These are phyloP conservation scores for Mycena sp. DNA, from an alignment of 1,284 basidiomycete genomes.

Conservation along the genomic window DNA sequence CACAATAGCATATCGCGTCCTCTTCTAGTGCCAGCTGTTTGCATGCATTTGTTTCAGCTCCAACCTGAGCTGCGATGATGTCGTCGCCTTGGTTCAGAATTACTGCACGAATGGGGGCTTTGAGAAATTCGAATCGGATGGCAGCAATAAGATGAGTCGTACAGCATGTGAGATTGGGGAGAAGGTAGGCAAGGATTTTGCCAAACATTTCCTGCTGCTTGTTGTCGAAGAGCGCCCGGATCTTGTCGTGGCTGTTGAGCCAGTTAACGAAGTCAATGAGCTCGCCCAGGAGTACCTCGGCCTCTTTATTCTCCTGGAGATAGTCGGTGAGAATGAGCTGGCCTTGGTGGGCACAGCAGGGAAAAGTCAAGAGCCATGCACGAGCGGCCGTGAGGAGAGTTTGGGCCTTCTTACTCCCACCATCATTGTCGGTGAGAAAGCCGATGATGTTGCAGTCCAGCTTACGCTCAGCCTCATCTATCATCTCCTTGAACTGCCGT, in stretches of 20 bases:
- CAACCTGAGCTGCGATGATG: too few species aligned
- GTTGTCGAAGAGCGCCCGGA: neutral
- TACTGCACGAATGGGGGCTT: neutral
- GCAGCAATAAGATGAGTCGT: slow-evolving; percentile 16
- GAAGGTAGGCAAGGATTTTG: neutral
- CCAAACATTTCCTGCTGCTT: neutral
- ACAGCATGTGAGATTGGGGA: slow-evolving; percentile 13
- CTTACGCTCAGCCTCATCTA: slow-evolving; percentile 5
- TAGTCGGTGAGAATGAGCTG: too few species aligned
- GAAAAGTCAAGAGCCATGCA: neutral
- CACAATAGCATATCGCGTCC: neutral
- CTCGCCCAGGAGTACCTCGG: neutral
- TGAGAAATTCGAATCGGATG: neutral
- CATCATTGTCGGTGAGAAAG: slow-evolving; percentile 19
- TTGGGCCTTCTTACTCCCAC: too few species aligned
- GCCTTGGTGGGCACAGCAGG: too few species aligned
- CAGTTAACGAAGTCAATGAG: neutral
- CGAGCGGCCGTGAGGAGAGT: neutral
- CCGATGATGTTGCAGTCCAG: slow-evolving; percentile 6
- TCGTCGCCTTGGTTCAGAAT: slow-evolving; percentile 9
- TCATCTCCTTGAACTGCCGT: neutral
- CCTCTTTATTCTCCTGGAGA: too few species aligned
- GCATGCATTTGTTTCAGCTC: neutral
- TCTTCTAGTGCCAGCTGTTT: neutral
- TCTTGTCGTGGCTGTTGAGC: neutral